A percentile compares a stretch with the other conserved stretches of the same genome.
phyloP scores from a whole-genome alignment of 2,329 filamentous ascomycete genomes.

The Xylariaceae sp. region DNA sequence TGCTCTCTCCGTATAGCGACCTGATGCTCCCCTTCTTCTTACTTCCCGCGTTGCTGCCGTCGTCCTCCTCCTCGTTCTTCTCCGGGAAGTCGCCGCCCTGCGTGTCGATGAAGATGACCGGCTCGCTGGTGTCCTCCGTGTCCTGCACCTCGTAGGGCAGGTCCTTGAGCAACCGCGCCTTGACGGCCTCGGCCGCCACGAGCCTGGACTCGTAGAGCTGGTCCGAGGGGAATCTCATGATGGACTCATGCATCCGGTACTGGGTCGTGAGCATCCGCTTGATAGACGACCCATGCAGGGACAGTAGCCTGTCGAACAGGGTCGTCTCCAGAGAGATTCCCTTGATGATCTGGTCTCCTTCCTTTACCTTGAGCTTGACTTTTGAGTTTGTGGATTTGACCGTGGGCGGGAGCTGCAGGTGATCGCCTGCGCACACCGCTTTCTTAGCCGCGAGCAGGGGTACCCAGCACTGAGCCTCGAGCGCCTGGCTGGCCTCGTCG shows the following conservation, averaged over 20 bases:
- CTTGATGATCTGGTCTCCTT: conserved; percentile 37
- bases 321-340: conserved; percentile 74
- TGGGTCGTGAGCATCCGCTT: conserved; percentile 95
- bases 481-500: conserved; percentile 90
- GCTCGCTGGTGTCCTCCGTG: conserved; percentile 81
- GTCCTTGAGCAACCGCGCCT: conserved; percentile 66
- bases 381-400: conserved; percentile 71
- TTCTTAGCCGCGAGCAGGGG: conserved; percentile 75
- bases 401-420: conserved; percentile 88
- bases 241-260: conserved; percentile 95
- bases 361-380: conserved; percentile 30
- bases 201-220: conserved; percentile 81
- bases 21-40: conserved; percentile 40
- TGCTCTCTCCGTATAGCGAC: conserved; percentile 48
- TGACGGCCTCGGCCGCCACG: conserved; percentile 74
- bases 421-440: conserved; percentile 87
- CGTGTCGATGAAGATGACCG: conserved; percentile 90
- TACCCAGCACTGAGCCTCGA: conserved; percentile 97
- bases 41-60: conserved; percentile 22
- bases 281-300: conserved; percentile 73
- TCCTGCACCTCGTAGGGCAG: conserved; percentile 72
- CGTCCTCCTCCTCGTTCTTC: conserved; percentile 61
- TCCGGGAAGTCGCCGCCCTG: conserved; percentile 91
- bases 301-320: conserved; percentile 82
- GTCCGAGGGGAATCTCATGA: conserved; percentile 90